Percentiles rank a stretch among this genome's conserved stretches.
Evolutionary conservation across 164 flowering plant species (phyloP).

Genomic region (Sextonia rubra): DNA sequence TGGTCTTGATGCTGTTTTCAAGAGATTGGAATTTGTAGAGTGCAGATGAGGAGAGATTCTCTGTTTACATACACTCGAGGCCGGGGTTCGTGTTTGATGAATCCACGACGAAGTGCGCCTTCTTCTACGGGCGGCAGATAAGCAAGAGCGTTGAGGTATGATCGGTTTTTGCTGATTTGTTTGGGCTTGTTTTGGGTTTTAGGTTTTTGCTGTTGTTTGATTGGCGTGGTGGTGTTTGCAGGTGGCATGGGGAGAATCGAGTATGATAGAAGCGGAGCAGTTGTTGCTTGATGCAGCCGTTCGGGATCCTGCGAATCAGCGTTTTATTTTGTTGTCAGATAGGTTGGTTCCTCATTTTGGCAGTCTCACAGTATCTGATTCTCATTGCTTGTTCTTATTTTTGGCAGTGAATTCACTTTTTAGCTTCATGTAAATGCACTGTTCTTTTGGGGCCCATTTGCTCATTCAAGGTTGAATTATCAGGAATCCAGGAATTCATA

Average conservation of each 20-base stretch:
- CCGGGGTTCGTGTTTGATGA: slow-evolving; percentile 85
- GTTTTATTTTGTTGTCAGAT: slow-evolving; percentile 92
- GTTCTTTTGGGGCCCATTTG: no score
- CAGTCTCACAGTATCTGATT: neutral
- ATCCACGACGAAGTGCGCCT: slow-evolving; percentile 56
- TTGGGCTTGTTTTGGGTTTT: neutral
- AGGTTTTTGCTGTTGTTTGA: neutral
- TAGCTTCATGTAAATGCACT: no score
- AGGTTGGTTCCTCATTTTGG: slow-evolving; percentile 40
- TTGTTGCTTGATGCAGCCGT: slow-evolving; percentile 70
- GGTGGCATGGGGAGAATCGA: slow-evolving; percentile 94
- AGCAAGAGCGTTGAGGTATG: slow-evolving; percentile 61
- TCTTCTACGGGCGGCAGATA: slow-evolving; percentile 68
- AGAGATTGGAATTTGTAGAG: slow-evolving; percentile 14
- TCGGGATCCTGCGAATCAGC: slow-evolving; percentile 79
- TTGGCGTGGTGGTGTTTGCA: slow-evolving; percentile 13
- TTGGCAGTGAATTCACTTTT: no score
- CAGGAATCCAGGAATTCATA: no score
- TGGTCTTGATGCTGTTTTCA: neutral
- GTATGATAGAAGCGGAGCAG: slow-evolving; percentile 89
- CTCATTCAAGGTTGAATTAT: no score
- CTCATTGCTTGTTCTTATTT: no score
- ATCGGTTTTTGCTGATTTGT: neutral
- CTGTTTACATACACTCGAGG: slow-evolving; percentile 73
- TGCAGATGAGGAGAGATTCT: slow-evolving; percentile 49